A percentile compares a stretch with the other conserved stretches of the same genome.
These are phyloP conservation scores for Rhodomyrtus psidioides DNA, from an alignment of 441 rosid species.

Conservation along the genomic window DNA sequence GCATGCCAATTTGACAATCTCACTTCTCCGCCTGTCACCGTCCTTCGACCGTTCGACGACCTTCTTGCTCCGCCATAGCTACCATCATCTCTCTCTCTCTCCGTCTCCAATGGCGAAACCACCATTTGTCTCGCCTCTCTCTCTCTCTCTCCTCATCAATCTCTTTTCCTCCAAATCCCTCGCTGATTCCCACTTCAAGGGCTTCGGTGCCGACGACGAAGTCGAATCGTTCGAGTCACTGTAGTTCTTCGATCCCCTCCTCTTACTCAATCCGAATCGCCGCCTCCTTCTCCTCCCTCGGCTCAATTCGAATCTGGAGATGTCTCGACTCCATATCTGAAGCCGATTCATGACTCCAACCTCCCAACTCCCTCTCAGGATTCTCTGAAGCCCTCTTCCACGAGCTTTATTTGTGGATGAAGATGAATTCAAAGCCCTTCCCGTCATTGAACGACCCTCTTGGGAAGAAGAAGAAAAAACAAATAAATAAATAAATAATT, in stretches of 20 bases:
- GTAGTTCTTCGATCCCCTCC: constrained; percentile 35
- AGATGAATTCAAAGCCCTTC: constrained; percentile 88
- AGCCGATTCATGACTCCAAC: constrained; percentile 7
- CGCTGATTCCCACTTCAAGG: constrained; percentile 69
- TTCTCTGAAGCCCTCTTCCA: constrained; percentile 8
- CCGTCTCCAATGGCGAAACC: constrained; percentile 1
- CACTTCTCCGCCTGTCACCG: neutral
- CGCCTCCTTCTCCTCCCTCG: constrained; percentile 1
- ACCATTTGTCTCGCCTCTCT: neutral
- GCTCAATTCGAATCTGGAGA: constrained; percentile 13
- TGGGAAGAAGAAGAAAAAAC: no score
- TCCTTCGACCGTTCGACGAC: neutral
- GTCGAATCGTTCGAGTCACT: constrained; percentile 34
- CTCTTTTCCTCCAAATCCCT: constrained; percentile 5
- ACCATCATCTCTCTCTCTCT: neutral
- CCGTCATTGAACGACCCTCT: constrained; percentile 15
- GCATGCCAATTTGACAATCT: neutral
- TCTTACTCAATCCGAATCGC: constrained; percentile 46
- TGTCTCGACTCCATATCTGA: constrained; percentile 1
- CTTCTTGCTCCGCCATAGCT: neutral
- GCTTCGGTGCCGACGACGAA: constrained; percentile 77
- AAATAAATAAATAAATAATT: no score
- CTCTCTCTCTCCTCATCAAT: constrained; percentile 2
- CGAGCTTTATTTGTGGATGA: constrained; percentile 71
- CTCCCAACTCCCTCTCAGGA: constrained; percentile 19